Evolutionary conservation across 139 green algal genomes (phyloP).

Genomic region (Tetraselmis striata): DNA sequence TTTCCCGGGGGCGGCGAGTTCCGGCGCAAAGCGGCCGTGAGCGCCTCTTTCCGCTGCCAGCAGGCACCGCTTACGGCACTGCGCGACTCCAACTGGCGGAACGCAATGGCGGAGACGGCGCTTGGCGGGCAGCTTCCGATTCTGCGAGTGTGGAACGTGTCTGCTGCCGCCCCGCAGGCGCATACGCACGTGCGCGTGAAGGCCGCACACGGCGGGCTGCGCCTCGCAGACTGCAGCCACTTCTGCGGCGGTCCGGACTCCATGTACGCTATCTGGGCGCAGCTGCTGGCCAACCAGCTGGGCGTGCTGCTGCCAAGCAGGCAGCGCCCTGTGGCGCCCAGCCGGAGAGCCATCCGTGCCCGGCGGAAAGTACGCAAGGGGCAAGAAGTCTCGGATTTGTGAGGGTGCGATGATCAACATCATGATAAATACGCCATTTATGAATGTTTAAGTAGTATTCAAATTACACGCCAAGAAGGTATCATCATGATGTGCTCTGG

Average conservation of each 20-base stretch:
- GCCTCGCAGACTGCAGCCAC: background rate
- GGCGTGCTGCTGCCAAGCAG: background rate
- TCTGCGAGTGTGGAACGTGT: background rate
- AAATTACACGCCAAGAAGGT: no score
- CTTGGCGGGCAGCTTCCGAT: background rate
- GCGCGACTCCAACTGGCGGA: background rate
- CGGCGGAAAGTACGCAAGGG: no score
- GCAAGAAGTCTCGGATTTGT: no score
- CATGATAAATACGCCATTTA: no score
- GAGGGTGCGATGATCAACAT: no score
- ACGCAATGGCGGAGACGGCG: background rate
- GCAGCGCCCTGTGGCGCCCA: no score
- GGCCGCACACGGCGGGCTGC: background rate
- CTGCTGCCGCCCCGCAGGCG: no score
- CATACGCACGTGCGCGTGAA: background rate
- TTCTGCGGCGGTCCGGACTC: background rate
- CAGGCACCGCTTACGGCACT: background rate
- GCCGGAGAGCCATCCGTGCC: no score
- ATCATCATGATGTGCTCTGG: no score
- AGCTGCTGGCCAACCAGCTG: background rate
- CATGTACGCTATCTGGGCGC: background rate
- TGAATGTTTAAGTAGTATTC: no score
- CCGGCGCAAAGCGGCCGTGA: background rate
- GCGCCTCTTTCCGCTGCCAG: background rate
- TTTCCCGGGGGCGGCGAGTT: background rate